Percentiles rank a stretch among this genome's conserved stretches.
These are phyloP conservation scores for Xylaria telfairii DNA, from an alignment of 495 filamentous ascomycete species.

Conservation along the genomic window DNA sequence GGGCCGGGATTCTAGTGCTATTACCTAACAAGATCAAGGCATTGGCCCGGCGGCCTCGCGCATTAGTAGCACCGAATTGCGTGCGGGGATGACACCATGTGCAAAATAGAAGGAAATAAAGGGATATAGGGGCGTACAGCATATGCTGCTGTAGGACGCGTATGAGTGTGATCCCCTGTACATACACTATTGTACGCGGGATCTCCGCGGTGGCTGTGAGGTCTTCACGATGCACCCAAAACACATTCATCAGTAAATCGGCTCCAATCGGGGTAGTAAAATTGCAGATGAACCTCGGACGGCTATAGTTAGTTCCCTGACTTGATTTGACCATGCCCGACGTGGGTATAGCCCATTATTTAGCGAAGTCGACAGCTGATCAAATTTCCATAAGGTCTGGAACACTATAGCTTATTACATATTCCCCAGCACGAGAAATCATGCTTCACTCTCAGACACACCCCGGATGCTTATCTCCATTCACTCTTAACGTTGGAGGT, in stretches of 20 bases:
- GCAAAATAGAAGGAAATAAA: conserved; percentile 11
- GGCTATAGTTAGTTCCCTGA: not conserved
- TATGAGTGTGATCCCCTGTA: conserved; percentile 8
- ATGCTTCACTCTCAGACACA: not conserved
- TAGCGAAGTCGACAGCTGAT: conserved; percentile 10
- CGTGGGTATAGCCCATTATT: conserved; percentile 9
- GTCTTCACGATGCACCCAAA: conserved; percentile 13
- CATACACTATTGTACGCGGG: conserved; percentile 15
- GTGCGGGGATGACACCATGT: conserved; percentile 29
- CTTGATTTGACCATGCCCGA: conserved; percentile 17
- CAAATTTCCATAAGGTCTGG: conserved; percentile 12
- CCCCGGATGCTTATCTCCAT: not conserved
- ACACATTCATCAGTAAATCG: conserved; percentile 3
- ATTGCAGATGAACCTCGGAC: not conserved
- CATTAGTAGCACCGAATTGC: conserved; percentile 32
- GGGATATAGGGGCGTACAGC: conserved; percentile 12
- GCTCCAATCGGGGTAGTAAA: conserved; percentile 3
- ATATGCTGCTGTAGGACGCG: conserved; percentile 11
- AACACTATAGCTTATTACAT: conserved; percentile 13
- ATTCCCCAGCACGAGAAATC: not conserved
- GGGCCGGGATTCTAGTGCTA: conserved; percentile 27
- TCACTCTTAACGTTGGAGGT: not conserved
- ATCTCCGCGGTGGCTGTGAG: conserved; percentile 23
- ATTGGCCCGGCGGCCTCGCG: conserved; percentile 27
- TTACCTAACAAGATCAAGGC: conserved; percentile 30